Conservation (phyloP, 345 rosid genomes). For the Murraya koenigii region DNA sequence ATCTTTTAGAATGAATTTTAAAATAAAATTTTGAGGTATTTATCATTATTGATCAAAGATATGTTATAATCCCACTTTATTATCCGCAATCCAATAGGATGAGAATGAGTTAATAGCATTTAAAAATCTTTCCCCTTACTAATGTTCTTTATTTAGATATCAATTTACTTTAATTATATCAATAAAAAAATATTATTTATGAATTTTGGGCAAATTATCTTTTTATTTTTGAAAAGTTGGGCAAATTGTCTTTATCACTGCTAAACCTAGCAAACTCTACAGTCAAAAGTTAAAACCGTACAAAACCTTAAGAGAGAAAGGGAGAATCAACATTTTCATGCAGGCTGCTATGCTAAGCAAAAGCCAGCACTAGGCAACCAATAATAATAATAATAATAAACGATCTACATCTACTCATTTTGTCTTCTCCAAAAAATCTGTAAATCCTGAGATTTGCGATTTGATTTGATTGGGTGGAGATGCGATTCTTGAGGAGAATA, state of each 20-base stretch:
- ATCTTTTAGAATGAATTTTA: too few species aligned
- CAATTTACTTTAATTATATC: too few species aligned
- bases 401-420: background rate
- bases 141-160: too few species aligned
- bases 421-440: background rate
- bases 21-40: too few species aligned
- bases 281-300: background rate
- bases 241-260: too few species aligned
- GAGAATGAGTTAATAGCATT: too few species aligned
- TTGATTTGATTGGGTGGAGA: slow-evolving; percentile 23
- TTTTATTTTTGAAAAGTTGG: too few species aligned
- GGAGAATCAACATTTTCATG: background rate
- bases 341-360: background rate
- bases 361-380: background rate
- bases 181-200: background rate
- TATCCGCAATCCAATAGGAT: too few species aligned
- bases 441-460: background rate
- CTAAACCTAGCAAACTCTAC: background rate
- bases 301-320: background rate
- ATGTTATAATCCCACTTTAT: too few species aligned
- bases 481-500: slow-evolving; percentile 81
- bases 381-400: background rate
- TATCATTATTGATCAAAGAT: too few species aligned
- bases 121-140: too few species aligned
- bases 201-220: background rate